phyloP scores from a whole-genome alignment of 2,329 filamentous ascomycete genomes.

The Metarhizium robertsii region DNA sequence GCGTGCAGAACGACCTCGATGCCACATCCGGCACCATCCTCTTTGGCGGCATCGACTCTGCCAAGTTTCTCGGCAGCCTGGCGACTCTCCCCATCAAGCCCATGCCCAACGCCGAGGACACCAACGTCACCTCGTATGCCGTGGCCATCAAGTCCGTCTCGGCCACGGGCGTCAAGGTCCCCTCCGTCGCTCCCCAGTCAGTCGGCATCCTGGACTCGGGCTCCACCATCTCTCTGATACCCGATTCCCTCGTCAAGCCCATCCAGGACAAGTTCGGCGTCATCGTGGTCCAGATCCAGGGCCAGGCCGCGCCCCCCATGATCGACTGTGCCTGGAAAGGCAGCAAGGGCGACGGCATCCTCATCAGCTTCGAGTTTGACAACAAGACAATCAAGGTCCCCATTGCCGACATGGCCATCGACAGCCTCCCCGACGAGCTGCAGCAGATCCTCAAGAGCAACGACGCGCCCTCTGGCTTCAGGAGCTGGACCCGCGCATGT shows the following conservation, averaged over 20 bases:
- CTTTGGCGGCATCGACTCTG: slow-evolving; percentile 70
- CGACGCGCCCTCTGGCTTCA: slow-evolving; percentile 21
- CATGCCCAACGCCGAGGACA: slow-evolving; percentile 29
- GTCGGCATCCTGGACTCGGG: slow-evolving; percentile 65
- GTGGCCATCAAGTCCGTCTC: slow-evolving; percentile 28
- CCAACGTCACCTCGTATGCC: slow-evolving; percentile 29
- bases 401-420: slow-evolving; percentile 44
- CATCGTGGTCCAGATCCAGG: slow-evolving; percentile 21
- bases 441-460: slow-evolving; percentile 25
- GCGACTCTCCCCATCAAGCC: slow-evolving; percentile 36
- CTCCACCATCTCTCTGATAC: slow-evolving; percentile 61
- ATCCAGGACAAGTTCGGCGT: slow-evolving; percentile 45
- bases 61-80: slow-evolving; percentile 55
- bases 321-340: slow-evolving; percentile 41
- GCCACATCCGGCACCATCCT: slow-evolving; percentile 60
- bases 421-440: slow-evolving; percentile 31
- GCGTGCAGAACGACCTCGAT: slow-evolving; percentile 45
- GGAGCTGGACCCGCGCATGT: slow-evolving; percentile 35
- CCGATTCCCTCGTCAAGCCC: slow-evolving; percentile 43
- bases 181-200: slow-evolving; percentile 25
- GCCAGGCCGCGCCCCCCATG: slow-evolving; percentile 33
- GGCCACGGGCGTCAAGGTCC: slow-evolving; percentile 24
- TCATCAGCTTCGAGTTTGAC: slow-evolving; percentile 43
- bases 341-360: slow-evolving; percentile 27
- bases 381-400: slow-evolving; percentile 37